A percentile compares a stretch with the other conserved stretches of the same genome.
Conservation (phyloP, 331 rosid genomes). For the Prunus yedoensis region DNA sequence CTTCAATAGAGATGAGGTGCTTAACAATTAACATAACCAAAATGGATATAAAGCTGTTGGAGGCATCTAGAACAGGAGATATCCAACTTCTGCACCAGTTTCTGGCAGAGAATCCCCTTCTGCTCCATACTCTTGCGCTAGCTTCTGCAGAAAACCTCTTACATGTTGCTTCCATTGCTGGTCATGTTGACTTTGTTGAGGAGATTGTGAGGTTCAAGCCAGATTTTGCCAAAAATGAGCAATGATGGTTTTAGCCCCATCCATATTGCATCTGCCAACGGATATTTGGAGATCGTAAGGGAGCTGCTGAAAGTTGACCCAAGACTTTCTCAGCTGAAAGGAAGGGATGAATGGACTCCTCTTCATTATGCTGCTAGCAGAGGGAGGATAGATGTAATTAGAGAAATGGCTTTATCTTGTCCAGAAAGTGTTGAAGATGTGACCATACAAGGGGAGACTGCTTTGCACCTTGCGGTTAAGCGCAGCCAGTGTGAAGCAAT, state of each 20-base stretch:
- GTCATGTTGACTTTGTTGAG: constrained; percentile 30
- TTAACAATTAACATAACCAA: background rate
- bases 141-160: no score
- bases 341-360: constrained; percentile 30
- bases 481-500: constrained; percentile 4
- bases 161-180: constrained; percentile 23
- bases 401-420: constrained; percentile 28
- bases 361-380: constrained; percentile 34
- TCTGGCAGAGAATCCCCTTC: constrained; percentile 22
- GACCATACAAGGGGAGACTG: constrained; percentile 21
- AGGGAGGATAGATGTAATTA: constrained; percentile 24
- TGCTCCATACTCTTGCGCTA: no score
- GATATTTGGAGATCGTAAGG: constrained; percentile 28
- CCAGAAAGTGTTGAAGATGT: constrained; percentile 34
- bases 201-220: constrained; percentile 24
- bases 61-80: background rate
- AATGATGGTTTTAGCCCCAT: constrained; percentile 29
- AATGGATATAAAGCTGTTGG: background rate
- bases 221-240: constrained; percentile 12
- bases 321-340: constrained; percentile 21
- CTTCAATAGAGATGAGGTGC: no score
- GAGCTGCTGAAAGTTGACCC: constrained; percentile 30
- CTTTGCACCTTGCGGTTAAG: constrained; percentile 1
- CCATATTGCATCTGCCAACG: constrained; percentile 32
- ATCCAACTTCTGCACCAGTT: constrained; percentile 20